Percentiles rank a stretch among this genome's conserved stretches.
phyloP scores from a whole-genome alignment of 164 flowering plant species.

The Hamamelis virginiana region DNA sequence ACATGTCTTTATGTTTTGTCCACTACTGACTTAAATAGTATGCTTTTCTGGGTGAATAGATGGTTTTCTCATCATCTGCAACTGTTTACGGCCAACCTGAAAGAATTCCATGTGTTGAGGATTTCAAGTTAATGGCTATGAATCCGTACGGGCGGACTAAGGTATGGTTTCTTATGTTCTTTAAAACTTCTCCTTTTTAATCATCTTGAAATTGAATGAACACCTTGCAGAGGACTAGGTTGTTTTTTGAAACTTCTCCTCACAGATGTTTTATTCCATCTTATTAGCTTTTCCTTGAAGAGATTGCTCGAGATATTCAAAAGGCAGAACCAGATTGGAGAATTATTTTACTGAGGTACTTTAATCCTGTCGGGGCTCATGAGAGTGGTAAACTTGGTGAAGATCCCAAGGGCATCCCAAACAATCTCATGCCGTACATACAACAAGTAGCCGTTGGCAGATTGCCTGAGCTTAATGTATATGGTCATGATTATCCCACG shows the following conservation, averaged over 20 bases:
- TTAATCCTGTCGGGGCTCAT: slow-evolving; percentile 95
- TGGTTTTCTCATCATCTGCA: slow-evolving; percentile 97
- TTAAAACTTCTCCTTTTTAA: neutral
- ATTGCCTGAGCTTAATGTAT: slow-evolving; percentile 85
- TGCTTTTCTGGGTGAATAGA: slow-evolving; percentile 34
- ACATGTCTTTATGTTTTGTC: slow-evolving; percentile 2
- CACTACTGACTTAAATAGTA: slow-evolving; percentile 8
- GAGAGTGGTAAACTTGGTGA: slow-evolving; percentile 91
- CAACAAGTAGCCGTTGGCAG: slow-evolving; percentile 96
- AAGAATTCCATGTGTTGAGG: slow-evolving; percentile 83
- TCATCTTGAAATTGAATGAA: neutral
- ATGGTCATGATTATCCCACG: slow-evolving; percentile 90
- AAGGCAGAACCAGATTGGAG: slow-evolving; percentile 87
- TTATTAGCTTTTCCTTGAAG: slow-evolving; percentile 81
- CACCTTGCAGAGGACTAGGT: neutral
- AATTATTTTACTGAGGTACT: slow-evolving; percentile 79
- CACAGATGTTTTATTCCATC: neutral
- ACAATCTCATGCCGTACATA: slow-evolving; percentile 94
- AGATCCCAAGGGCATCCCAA: slow-evolving; percentile 96
- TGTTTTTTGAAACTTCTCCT: no score
- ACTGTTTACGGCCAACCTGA: slow-evolving; percentile 97
- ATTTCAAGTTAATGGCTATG: slow-evolving; percentile 69
- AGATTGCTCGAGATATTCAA: slow-evolving; percentile 79
- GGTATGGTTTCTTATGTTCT: slow-evolving; percentile 36
- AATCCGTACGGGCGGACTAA: slow-evolving; percentile 96